A percentile compares a stretch with the other conserved stretches of the same genome.
Conservation (phyloP, 192 early-diverging fungal species). For the Mortierella hygrophila region DNA sequence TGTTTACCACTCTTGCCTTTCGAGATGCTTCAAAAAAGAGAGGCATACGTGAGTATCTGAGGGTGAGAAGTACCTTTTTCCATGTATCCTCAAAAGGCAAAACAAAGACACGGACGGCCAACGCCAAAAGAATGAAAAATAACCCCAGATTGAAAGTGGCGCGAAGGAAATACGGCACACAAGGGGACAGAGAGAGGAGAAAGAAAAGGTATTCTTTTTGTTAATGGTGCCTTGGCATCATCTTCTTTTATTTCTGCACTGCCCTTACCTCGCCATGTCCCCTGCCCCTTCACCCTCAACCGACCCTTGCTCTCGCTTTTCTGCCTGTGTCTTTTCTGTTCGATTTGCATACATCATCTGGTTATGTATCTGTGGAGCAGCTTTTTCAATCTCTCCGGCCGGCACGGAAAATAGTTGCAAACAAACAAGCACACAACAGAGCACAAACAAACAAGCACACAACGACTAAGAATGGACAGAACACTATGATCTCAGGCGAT, state of each 20-base stretch:
- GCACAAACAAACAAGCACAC: not conserved
- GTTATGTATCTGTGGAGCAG: not conserved
- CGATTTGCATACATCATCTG: not conserved
- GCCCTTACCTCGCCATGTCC: not conserved
- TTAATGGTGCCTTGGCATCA: too few species aligned
- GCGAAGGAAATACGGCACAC: not conserved
- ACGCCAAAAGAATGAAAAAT: not conserved
- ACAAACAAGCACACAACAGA: not conserved
- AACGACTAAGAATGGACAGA: not conserved
- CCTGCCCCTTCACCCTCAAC: not conserved
- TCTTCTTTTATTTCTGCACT: not conserved
- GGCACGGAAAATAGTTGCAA: not conserved
- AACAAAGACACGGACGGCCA: not conserved
- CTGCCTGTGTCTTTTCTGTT: not conserved
- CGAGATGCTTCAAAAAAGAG: not conserved
- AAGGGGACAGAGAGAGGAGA: not conserved
- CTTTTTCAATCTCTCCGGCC: conserved; percentile 1
- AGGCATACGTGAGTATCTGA: not conserved
- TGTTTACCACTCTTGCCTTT: not conserved
- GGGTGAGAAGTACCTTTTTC: not conserved
- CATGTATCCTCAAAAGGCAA: not conserved
- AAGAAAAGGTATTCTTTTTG: too few species aligned
- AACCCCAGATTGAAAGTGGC: not conserved
- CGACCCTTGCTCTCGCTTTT: not conserved
- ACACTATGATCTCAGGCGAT: not conserved